phyloP scores from a whole-genome alignment of 2,329 filamentous ascomycete genomes.

The Beauveria brongniartii region DNA sequence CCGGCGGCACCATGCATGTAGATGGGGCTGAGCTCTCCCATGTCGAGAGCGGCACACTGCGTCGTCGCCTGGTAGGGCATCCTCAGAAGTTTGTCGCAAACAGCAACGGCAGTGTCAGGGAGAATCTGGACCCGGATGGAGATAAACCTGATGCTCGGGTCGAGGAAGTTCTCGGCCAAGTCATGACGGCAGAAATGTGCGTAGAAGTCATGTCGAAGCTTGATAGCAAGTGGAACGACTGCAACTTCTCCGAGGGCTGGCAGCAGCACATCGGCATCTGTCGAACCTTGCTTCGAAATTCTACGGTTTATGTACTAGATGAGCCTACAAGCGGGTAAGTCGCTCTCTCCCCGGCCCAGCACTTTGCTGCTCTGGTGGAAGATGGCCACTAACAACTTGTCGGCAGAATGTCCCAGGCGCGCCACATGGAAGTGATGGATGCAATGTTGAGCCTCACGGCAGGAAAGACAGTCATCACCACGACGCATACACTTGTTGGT shows the following conservation, averaged over 20 bases:
- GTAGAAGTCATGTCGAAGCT: background rate
- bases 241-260: constrained; percentile 1
- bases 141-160: background rate
- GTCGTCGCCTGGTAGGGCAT: no score
- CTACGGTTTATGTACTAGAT: background rate
- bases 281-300: background rate
- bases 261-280: background rate
- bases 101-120: no score
- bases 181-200: background rate
- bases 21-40: no score
- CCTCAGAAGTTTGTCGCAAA: no score
- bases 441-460: background rate
- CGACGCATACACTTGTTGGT: background rate
- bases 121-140: no score
- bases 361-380: background rate
- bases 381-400: background rate
- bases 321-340: constrained; percentile 5
- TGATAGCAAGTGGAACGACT: background rate
- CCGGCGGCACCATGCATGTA: no score
- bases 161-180: background rate
- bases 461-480: background rate
- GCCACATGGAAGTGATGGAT: background rate
- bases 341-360: no score
- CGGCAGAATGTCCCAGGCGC: no score
- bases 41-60: background rate